Base-by-base conservation (phyloP, 441 rosid species). In the Pelargonium fulgidum region DNA sequence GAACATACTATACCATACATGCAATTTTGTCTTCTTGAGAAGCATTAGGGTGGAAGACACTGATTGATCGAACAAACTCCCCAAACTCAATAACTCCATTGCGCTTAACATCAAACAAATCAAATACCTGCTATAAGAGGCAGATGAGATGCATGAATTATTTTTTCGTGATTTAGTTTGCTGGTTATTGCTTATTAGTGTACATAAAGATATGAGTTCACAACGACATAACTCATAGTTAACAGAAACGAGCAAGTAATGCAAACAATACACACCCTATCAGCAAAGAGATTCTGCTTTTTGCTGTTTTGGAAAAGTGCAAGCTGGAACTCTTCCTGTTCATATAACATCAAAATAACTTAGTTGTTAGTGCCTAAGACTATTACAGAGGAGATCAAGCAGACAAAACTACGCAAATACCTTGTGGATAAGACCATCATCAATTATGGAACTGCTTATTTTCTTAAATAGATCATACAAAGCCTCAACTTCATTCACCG, bases 401-500 rank as follows among this genome's bases (percentile, higher is more conserved):
- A 12, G 52, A 0, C 11, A 4, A 59, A 59, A 17, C 29, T 19
- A 59, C 14, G 6, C 12, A 17, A 2, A 47, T 80, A 85, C 93
- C 88, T 83, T 88, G 79, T 82, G 85, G 75, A 88, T 82, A 54
- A 71, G 75, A 63, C 80, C 82, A 71, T 88, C 93, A 0, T 86
- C 80, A 54, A 66, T 14, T 69, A 88, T 73, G 65, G 83, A 70
- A 58, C 85, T 67, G 79, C 93, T 86, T 75, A 86, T 67, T 78
- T 84, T 85, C 87, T 86, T 88, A 80, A 88, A 88, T 65, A 88
- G 75, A 68, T 81, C 84, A 70, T 82, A 71, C 74, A 88, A 75
- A 67, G 91, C 91, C 74, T 86, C 89, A 36, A 88, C 82, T 83
- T 88, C 93, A 75, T 82, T 85, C 77, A 83, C 83, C 6, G 81